A percentile compares a stretch with the other conserved stretches of the same genome.
These are phyloP conservation scores for Chlorociboria aeruginascens DNA, from an alignment of 495 filamentous ascomycete species.

Conservation along the genomic window DNA sequence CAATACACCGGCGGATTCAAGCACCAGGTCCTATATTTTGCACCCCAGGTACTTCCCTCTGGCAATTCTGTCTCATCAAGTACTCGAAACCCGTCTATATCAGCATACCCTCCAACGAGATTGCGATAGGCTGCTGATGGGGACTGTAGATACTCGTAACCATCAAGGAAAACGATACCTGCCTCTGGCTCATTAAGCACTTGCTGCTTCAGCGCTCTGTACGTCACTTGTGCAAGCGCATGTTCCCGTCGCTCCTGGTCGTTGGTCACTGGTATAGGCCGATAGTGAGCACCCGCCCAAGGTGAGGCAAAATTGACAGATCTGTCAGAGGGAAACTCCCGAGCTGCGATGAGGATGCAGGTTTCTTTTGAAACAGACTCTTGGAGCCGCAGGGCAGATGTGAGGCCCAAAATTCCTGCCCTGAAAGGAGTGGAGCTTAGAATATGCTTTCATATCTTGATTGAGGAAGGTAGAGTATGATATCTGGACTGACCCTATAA, in stretches of 20 bases:
- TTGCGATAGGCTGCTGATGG: background rate
- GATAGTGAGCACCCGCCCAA: background rate
- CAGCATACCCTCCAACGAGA: background rate
- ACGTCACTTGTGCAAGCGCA: background rate
- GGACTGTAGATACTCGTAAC: background rate
- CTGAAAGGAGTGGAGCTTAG: too few relatives aligned
- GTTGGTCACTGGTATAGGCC: background rate
- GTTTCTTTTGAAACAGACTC: background rate
- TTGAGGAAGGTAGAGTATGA: too few relatives aligned
- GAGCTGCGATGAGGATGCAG: too few relatives aligned
- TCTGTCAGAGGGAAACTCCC: background rate
- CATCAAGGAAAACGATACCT: background rate
- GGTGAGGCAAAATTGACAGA: background rate
- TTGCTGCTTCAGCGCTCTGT: too few relatives aligned
- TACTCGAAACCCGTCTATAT: background rate
- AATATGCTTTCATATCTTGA: too few relatives aligned
- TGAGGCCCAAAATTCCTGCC: background rate
- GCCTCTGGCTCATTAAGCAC: slow-evolving; percentile 21
- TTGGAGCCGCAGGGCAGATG: background rate
- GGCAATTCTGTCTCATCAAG: background rate
- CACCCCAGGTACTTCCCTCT: background rate
- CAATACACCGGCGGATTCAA: background rate
- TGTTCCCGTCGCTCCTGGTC: background rate
- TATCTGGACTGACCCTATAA: too few relatives aligned
- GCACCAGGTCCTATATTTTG: background rate